Conservation (phyloP, 495 filamentous ascomycete genomes). For the Saxophila tyrrhenica region DNA sequence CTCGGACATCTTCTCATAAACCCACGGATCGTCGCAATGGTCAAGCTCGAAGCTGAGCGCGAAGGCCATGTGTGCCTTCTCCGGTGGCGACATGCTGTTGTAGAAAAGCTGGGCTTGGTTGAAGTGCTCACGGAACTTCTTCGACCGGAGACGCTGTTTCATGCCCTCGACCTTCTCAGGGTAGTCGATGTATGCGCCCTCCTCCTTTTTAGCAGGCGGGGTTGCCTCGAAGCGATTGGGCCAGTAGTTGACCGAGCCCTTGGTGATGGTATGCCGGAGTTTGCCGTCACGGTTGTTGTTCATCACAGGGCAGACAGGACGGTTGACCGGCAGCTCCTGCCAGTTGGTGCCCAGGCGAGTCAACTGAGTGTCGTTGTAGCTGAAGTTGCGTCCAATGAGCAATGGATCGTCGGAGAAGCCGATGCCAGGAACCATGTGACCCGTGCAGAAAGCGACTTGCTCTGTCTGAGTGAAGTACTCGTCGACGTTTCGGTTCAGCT, state of each 20-base stretch:
- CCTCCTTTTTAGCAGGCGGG: conserved; percentile 45
- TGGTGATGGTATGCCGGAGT: conserved; percentile 50
- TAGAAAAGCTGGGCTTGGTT: conserved; percentile 67
- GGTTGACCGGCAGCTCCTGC: conserved; percentile 78
- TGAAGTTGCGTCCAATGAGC: conserved; percentile 75
- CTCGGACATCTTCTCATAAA: conserved; percentile 61
- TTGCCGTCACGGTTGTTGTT: conserved; percentile 69
- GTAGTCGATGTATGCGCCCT: conserved; percentile 61
- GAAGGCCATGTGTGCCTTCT: conserved; percentile 57
- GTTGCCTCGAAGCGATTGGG: conserved; percentile 62
- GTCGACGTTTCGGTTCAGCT: conserved; percentile 72
- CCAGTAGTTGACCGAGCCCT: conserved; percentile 78
- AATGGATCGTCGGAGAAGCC: conserved; percentile 79
- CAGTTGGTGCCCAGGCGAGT: conserved; percentile 74
- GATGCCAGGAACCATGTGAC: conserved; percentile 76
- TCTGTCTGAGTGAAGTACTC: conserved; percentile 83
- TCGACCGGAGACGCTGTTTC: conserved; percentile 56
- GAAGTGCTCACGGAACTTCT: conserved; percentile 75
- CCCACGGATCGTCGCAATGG: conserved; percentile 76
- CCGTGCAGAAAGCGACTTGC: conserved; percentile 76
- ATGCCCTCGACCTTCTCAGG: conserved; percentile 54
- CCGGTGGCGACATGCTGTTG: conserved; percentile 62
- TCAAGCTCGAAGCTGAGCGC: conserved; percentile 77
- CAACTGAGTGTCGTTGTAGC: conserved; percentile 79
- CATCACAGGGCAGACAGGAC: conserved; percentile 64